A percentile compares a stretch with the other conserved stretches of the same genome.
These are phyloP conservation scores for Fusarium sp. DNA, from an alignment of 2,329 filamentous ascomycete genomes.

Conservation along the genomic window DNA sequence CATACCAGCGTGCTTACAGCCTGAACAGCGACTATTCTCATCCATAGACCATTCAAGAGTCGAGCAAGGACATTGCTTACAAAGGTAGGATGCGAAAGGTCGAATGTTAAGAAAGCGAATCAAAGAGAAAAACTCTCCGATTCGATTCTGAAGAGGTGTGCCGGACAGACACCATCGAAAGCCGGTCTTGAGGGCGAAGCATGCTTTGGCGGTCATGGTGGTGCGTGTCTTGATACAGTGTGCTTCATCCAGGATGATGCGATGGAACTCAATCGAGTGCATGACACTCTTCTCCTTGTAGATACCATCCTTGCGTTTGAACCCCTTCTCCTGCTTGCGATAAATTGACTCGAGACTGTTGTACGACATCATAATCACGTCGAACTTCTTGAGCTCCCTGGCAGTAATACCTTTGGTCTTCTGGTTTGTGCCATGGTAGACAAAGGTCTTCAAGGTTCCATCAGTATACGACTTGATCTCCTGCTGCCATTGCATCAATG, in stretches of 20 bases:
- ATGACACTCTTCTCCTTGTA: constrained; percentile 85
- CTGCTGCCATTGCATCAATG: constrained; percentile 93
- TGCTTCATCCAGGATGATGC: constrained; percentile 93
- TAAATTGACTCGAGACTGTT: constrained; percentile 91
- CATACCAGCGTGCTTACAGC: constrained; percentile 66
- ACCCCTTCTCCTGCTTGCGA: constrained; percentile 92
- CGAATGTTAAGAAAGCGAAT: constrained; percentile 89
- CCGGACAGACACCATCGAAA: constrained; percentile 98
- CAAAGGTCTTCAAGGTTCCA: constrained; percentile 88
- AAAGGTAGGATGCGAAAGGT: constrained; percentile 94
- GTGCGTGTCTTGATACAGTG: constrained; percentile 93
- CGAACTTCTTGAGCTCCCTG: constrained; percentile 82
- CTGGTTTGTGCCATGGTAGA: constrained; percentile 88
- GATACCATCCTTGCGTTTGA: constrained; percentile 81
- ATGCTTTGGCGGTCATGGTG: constrained; percentile 93
- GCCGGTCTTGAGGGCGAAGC: constrained; percentile 86
- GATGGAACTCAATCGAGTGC: constrained; percentile 88
- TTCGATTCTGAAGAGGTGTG: constrained; percentile 95
- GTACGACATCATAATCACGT: constrained; percentile 98
- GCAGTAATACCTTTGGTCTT: constrained; percentile 82
- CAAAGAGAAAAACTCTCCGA: constrained; percentile 96
- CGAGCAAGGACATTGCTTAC: constrained; percentile 85
- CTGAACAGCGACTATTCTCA: constrained; percentile 75
- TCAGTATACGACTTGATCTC: constrained; percentile 87
- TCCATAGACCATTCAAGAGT: constrained; percentile 86